Evolutionary conservation across 495 filamentous ascomycete species (phyloP), one percentile per base, ranked within the genome.

Genomic region (Echria macrotheca): DNA sequence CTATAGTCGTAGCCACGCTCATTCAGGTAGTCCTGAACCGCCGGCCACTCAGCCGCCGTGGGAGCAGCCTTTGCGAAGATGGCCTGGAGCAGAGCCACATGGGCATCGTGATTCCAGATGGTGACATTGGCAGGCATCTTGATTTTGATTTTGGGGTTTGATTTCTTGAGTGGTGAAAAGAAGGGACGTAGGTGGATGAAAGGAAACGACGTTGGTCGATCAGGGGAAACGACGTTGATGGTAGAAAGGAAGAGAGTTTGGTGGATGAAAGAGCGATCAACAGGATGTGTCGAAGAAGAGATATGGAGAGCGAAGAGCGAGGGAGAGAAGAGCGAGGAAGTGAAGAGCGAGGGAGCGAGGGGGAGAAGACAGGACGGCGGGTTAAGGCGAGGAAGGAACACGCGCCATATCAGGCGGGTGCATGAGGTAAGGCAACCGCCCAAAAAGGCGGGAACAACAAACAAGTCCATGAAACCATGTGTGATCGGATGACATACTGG

Each of bases 51-150:
- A 0, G 21, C 2, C 1, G 44, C 18, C 3, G 1, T 43, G 3
- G 59, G 59, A 29, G 56, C 50, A 0, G 49, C 52, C 25, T 53
- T 47, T 0, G 40, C 47, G 9, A 68, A 49, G 7, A 69, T 21
- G 4, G 63, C 65, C 25, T 60, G 57, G 4, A 68, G 57, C 11
- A 69, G 50, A 9, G 59, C 49, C 12, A 64, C 48, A 28, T 65
- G 66, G n/a, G 64, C 59, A 7, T 63, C 57, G 15, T 61, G 39
- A 12, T 66, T 61, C 65, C 65, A 69, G n/a, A 24, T 38, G 11
- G 65, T 65, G 1, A 56, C 53, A 38, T 52, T 60, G 21, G 46
- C 21, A 1, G 59, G 32, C 49, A 60, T 65, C 5, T 22, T 57
- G 6, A 17, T 17, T 4, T 37, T 23, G 14, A 7, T 38, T 36